phyloP scores from a whole-genome alignment of 2,329 filamentous ascomycete genomes.

The Graphilbum ipis-grandicollis region DNA sequence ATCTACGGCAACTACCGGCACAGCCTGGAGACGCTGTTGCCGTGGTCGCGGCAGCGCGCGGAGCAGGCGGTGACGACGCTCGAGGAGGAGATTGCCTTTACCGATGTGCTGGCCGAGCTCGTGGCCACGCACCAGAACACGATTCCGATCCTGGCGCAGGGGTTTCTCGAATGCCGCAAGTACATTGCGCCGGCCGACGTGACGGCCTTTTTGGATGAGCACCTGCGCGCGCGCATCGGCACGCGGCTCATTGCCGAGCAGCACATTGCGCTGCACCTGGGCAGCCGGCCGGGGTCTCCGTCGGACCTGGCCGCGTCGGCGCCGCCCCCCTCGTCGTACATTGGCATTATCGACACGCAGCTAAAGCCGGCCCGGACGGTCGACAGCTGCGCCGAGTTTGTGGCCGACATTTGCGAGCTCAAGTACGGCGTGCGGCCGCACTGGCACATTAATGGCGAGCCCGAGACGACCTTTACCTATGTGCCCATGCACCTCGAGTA shows the following conservation, averaged over 20 bases:
- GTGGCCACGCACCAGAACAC: conserved; percentile 90
- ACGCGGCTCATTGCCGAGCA: conserved; percentile 91
- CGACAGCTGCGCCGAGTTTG: conserved; percentile 71
- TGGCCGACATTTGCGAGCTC: conserved; percentile 90
- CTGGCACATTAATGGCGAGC: conserved; percentile 68
- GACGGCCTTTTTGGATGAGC: conserved; percentile 84
- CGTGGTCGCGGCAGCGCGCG: conserved; percentile 44
- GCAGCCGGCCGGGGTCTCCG: conserved; percentile 49
- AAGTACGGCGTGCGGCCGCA: conserved; percentile 80
- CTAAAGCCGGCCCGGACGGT: conserved; percentile 69
- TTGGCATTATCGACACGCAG: conserved; percentile 83
- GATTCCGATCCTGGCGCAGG: conserved; percentile 78
- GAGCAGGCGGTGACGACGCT: conserved; percentile 45
- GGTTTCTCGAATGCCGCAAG: conserved; percentile 81
- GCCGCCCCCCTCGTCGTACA: conserved; percentile 39
- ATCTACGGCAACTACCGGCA: conserved; percentile 97
- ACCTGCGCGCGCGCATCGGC: conserved; percentile 83
- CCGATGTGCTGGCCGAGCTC: conserved; percentile 83
- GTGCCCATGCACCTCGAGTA: conserved; percentile 95
- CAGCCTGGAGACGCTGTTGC: conserved; percentile 76
- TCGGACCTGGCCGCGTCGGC: background rate
- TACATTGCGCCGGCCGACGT: conserved; percentile 74
- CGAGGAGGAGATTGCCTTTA: conserved; percentile 81
- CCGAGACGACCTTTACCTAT: conserved; percentile 77
- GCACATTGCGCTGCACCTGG: conserved; percentile 76